Conservation (phyloP, 495 filamentous ascomycete genomes). For the Penicillium bovifimosum region DNA sequence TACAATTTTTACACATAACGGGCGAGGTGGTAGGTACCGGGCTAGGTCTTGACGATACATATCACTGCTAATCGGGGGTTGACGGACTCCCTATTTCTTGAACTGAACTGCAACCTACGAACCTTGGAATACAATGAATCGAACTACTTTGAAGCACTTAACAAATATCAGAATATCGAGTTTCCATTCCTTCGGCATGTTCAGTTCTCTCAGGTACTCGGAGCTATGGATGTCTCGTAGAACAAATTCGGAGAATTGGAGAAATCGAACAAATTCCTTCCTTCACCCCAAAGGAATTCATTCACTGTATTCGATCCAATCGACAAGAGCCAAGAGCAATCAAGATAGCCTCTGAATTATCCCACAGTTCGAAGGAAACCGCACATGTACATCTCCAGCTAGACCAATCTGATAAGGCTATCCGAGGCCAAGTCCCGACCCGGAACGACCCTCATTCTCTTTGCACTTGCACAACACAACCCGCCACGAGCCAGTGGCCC, state of each 20-base stretch:
- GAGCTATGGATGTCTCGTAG: not conserved
- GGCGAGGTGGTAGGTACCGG: too few relatives aligned
- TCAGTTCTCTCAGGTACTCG: not conserved
- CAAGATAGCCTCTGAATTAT: not conserved
- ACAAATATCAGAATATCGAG: not conserved
- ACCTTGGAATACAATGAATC: too few relatives aligned
- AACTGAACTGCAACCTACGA: too few relatives aligned
- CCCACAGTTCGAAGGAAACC: not conserved
- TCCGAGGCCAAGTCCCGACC: conserved; percentile 10
- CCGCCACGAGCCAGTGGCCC: conserved; percentile 18
- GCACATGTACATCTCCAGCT: not conserved
- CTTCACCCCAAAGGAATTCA: too few relatives aligned
- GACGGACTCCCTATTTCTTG: too few relatives aligned
- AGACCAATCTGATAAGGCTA: conserved; percentile 13
- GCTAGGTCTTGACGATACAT: not conserved
- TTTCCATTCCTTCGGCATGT: not conserved
- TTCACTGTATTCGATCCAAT: too few relatives aligned
- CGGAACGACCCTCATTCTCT: conserved; percentile 8
- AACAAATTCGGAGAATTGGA: not conserved
- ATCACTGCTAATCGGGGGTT: not conserved
- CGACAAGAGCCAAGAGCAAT: too few relatives aligned
- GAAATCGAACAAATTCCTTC: not conserved
- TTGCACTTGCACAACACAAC: conserved; percentile 8
- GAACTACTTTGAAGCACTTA: too few relatives aligned
- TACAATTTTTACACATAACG: too few relatives aligned